Evolutionary conservation across 768 basidiomycete species (phyloP).

Genomic region (Lactifluus rugatus): DNA sequence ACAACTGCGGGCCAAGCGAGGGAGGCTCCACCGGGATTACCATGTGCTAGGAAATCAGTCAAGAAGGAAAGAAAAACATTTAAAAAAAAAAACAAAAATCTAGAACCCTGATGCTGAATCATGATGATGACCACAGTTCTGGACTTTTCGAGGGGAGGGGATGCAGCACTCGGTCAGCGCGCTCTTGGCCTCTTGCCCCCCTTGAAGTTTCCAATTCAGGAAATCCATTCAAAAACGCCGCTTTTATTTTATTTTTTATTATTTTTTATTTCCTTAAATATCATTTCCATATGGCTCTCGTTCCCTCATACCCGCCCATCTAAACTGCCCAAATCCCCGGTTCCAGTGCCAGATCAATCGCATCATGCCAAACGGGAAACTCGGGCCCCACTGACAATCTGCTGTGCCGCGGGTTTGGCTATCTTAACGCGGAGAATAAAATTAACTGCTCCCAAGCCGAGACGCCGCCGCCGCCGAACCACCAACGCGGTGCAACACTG

Average conservation of each 20-base stretch:
- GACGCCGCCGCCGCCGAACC: conserved; percentile 1
- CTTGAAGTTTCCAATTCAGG: conserved; percentile 10
- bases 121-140: too few relatives aligned
- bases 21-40: conserved; percentile 4
- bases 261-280: not conserved
- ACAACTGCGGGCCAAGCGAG: not conserved
- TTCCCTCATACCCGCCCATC: not conserved
- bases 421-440: conserved; percentile 1
- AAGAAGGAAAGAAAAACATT: not conserved
- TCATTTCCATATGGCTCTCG: not conserved
- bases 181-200: not conserved
- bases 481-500: not conserved
- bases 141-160: not conserved
- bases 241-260: not conserved
- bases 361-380: conserved; percentile 16
- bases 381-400: not conserved
- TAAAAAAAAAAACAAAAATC: not conserved
- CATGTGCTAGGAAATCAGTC: not conserved
- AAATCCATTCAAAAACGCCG: conserved; percentile 9
- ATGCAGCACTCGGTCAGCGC: too few relatives aligned
- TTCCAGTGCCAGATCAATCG: not conserved
- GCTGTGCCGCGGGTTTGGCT: not conserved
- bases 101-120: too few relatives aligned
- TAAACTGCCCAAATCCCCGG: not conserved
- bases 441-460: not conserved